Base-by-base conservation (phyloP, 768 basidiomycete species). In the Filobasidium floriforme region DNA sequence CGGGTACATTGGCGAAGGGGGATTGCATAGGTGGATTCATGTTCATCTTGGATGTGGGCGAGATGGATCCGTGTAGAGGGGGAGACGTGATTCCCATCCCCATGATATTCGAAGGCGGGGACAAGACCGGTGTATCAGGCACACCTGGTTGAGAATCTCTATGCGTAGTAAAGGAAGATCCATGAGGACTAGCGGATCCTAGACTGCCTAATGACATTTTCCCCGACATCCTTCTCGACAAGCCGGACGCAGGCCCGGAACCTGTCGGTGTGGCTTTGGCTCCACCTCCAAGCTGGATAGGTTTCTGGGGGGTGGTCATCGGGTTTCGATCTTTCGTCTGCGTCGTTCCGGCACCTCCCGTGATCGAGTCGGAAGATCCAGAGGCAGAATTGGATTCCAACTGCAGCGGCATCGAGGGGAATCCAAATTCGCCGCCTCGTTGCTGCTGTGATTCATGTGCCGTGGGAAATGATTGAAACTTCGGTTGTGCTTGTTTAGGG, bases 141-240 rank as follows among this genome's bases (percentile, higher is more conserved):
- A 57, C 46, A 57, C 24, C 24, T 26, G 54, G 54, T 32, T 7
- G 22, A 6, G 54, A 32, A 24, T 57, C 54, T 7, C 46, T 49
- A 28, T 57, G 54, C 29, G 14, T 7, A 15, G 54, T 57, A 24
- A 57, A 57, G 15, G 54, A 57, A 57, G 54, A 57, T 24, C 24
- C 54, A 15, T 28, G 4, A 7, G 19, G 54, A 26, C 19, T 15
- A 1, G 22, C 24, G 26, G 15, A 22, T 22, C 54, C 54, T 22
- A 22, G 22, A 15, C 24, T 57, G 22, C 54, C 54, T 28, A 57
- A 24, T 15, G 54, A 57, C 54, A 57, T 57, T n/a, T 57, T 57
- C 4, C 54, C 54, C 24, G n/a, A 57, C 29, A 26, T 57, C 54
- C 54, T 24, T 15, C 54, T 57, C 24, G 54, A 2, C 24, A 57